Evolutionary conservation across 2,329 filamentous ascomycete genomes (phyloP), one percentile per base, ranked within the genome.

Genomic region (Rutstroemia sp.): DNA sequence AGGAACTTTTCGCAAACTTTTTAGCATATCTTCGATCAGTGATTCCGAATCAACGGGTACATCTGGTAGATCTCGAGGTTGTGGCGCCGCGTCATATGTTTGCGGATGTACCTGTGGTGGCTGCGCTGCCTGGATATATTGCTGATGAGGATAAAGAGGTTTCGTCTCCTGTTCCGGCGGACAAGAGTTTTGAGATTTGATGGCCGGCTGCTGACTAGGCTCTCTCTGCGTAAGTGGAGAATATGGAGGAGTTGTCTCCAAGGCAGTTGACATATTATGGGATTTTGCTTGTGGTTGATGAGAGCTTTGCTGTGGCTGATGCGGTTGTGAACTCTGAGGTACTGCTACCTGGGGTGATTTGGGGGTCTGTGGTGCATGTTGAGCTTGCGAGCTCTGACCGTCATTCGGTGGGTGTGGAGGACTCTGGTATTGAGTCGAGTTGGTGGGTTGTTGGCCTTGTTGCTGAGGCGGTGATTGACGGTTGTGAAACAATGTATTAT

Each of bases 1-100:
- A 30, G 53, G 50, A 34, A 56, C 53, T 50, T 74, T 71, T 44
- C 74, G 73, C 14, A 82, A 68, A 60, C 80, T 79, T 45, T 67
- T 65, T 72, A 82, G 75, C 72, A 82, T 77, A 59, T 74, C 74
- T 65, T 80, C 77, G 46, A 81, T 73, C 42, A 81, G 71, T 25
- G 75, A 63, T 4, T 64, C 63, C 1, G 66, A 67, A 49, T 70
- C 67, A 34, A 59, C 62, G 8, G 68, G 67, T 2, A 70, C 66
- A 58, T 70, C 67, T 10, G 67, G 63, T n/a, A 66, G 63, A 25
- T 65, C 62, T n/a, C 62, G 58, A 39, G 51, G 34, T n/a, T 57
- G 37, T 41, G 56, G 16, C 19, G 57, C 50, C 25, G 44, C 23
- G 21, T 38, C 51, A 19, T 42, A 38, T 18, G 23, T 45, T 37